Percentiles rank a stretch among this genome's conserved stretches.
Evolutionary conservation across 2,329 filamentous ascomycete species (phyloP).

Genomic region (Xylariaceae sp.): DNA sequence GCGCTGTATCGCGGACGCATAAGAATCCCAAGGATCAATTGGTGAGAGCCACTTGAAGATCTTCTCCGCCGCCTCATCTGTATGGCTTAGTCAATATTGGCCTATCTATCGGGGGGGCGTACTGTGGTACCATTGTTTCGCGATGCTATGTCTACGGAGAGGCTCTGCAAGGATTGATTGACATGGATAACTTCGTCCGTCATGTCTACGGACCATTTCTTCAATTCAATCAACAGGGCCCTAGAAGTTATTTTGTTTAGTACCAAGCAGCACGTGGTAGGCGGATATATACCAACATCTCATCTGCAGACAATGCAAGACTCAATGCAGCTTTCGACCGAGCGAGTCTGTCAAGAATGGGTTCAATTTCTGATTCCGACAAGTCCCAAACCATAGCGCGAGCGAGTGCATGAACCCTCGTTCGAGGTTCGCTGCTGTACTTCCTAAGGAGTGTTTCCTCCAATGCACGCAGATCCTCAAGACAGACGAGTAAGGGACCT

Average conservation of each 20-base stretch:
- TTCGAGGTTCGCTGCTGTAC: not conserved
- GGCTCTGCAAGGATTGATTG: not conserved
- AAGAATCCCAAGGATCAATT: slow-evolving; percentile 6
- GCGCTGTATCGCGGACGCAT: slow-evolving; percentile 4
- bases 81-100: not conserved
- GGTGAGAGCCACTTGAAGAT: slow-evolving; percentile 10
- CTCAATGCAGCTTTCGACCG: slow-evolving; percentile 9
- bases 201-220: slow-evolving; percentile 4
- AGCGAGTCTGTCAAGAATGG: slow-evolving; percentile 5
- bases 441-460: slow-evolving; percentile 1
- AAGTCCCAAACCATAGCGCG: slow-evolving; percentile 5
- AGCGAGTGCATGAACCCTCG: slow-evolving; percentile 5
- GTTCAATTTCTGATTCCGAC: slow-evolving; percentile 5
- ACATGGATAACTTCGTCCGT: slow-evolving; percentile 2
- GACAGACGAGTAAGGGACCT: slow-evolving; percentile 4
- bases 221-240: slow-evolving; percentile 7
- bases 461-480: slow-evolving; percentile 3
- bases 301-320: slow-evolving; percentile 7
- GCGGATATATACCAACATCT: slow-evolving; percentile 1
- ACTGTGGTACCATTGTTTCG: not conserved
- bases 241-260: not conserved
- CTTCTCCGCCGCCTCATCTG: slow-evolving; percentile 1
- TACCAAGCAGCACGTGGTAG: not conserved
- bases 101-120: not conserved
- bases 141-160: not conserved